These are phyloP conservation scores for Picea abies DNA, from an alignment of 83 land plant genomes.

Conservation along the genomic window DNA sequence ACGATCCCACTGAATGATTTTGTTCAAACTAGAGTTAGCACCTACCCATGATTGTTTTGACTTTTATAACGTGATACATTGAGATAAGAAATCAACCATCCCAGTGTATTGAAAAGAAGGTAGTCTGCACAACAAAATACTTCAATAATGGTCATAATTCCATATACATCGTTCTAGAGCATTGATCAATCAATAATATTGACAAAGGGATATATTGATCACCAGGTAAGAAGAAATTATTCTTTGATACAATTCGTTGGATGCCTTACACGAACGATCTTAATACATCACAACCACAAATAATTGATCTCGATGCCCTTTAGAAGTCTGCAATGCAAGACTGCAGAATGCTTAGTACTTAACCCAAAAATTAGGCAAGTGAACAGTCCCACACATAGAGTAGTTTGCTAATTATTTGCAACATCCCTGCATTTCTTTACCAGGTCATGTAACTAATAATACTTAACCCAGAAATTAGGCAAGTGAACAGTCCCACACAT, in stretches of 20 bases:
- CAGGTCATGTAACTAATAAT: too few species aligned
- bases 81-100: conserved; percentile 72
- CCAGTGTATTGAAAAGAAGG: conserved; percentile 67
- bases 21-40: neutral
- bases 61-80: conserved; percentile 55
- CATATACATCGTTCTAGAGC: neutral
- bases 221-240: too few species aligned
- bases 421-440: too few species aligned
- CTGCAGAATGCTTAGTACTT: too few species aligned
- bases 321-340: conserved; percentile 44
- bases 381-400: too few species aligned
- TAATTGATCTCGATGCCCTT: conserved; percentile 53
- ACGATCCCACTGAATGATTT: conserved; percentile 44
- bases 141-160: neutral
- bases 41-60: conserved; percentile 68
- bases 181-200: neutral
- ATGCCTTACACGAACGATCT: conserved; percentile 54
- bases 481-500: too few species aligned
- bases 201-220: neutral
- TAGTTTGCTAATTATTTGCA: too few species aligned
- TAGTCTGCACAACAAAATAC: conserved; percentile 50
- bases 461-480: too few species aligned
- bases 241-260: neutral
- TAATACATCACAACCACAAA: conserved; percentile 52
- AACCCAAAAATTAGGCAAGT: too few species aligned